Conservation (phyloP, 768 basidiomycete species). For the Hericium rajendrae region DNA sequence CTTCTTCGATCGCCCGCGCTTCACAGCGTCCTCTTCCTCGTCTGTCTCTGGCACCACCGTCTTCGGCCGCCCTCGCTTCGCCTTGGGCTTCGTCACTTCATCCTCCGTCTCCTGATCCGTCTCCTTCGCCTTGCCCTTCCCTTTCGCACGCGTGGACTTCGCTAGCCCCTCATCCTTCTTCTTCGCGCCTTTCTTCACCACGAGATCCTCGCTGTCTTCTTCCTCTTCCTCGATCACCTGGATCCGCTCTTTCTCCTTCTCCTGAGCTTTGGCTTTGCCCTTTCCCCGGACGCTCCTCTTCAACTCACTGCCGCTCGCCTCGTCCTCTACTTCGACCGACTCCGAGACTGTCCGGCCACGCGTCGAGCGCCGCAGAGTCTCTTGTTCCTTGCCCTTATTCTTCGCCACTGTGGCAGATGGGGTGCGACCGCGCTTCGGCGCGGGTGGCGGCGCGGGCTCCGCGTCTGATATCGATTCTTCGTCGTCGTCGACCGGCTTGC, state of each 20-base stretch:
- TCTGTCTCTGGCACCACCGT: neutral
- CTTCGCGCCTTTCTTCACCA: constrained; percentile 11
- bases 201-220: constrained; percentile 17
- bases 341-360: constrained; percentile 9
- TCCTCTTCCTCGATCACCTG: constrained; percentile 21
- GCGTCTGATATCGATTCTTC: constrained; percentile 2
- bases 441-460: neutral
- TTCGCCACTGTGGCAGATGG: constrained; percentile 1
- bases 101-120: constrained; percentile 10
- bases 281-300: constrained; percentile 15
- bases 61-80: constrained; percentile 5
- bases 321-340: constrained; percentile 9
- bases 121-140: constrained; percentile 17
- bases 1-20: neutral
- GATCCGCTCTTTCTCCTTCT: constrained; percentile 16
- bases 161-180: constrained; percentile 3
- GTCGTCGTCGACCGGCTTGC: constrained; percentile 1
- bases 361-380: constrained; percentile 12
- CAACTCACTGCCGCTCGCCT: constrained; percentile 19
- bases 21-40: constrained; percentile 4
- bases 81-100: constrained; percentile 7
- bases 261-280: constrained; percentile 15
- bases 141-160: neutral
- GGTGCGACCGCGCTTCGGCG: constrained; percentile 5
- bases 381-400: neutral